These are phyloP conservation scores for Curvularia eragrostidis DNA, from an alignment of 2,329 filamentous ascomycete species.

Conservation along the genomic window DNA sequence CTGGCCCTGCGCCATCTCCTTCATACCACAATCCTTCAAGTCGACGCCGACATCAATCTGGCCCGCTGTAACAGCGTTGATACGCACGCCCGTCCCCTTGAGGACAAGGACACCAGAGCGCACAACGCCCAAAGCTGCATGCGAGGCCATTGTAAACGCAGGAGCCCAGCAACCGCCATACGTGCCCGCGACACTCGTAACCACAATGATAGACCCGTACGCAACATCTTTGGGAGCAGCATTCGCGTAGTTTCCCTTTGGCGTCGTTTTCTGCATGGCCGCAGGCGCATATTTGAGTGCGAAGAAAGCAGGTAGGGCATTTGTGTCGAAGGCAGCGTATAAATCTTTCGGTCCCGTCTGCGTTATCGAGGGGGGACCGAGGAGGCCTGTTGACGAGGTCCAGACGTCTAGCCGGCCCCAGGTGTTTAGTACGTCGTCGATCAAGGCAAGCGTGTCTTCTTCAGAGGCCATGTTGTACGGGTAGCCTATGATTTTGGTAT, in stretches of 20 bases:
- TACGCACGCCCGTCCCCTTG: conserved; percentile 64
- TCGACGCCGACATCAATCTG: conserved; percentile 57
- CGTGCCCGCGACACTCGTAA: conserved; percentile 63
- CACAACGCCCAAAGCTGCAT: conserved; percentile 68
- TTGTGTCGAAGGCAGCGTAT: conserved; percentile 65
- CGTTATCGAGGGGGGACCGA: conserved; percentile 62
- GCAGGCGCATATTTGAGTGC: conserved; percentile 69
- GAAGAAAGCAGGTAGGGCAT: conserved; percentile 68
- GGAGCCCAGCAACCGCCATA: conserved; percentile 67
- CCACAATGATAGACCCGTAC: conserved; percentile 70
- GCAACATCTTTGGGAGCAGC: conserved; percentile 65
- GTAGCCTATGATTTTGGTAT: conserved; percentile 67
- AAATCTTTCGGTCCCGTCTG: conserved; percentile 64
- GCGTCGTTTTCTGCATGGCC: conserved; percentile 67
- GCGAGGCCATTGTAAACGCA: conserved; percentile 66
- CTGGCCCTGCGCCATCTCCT: conserved; percentile 59
- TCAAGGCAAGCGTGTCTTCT: conserved; percentile 65
- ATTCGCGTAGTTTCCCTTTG: conserved; percentile 64
- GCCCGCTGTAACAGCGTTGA: conserved; percentile 61
- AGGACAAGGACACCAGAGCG: conserved; percentile 63
- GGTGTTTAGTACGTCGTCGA: conserved; percentile 68
- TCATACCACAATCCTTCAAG: conserved; percentile 49
- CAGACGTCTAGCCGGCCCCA: conserved; percentile 65
- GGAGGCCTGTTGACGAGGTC: conserved; percentile 64
- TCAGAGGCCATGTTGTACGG: conserved; percentile 66